Evolutionary conservation across 2,329 filamentous ascomycete species (phyloP).

Genomic region (Stagonosporopsis cucurbitacearum): DNA sequence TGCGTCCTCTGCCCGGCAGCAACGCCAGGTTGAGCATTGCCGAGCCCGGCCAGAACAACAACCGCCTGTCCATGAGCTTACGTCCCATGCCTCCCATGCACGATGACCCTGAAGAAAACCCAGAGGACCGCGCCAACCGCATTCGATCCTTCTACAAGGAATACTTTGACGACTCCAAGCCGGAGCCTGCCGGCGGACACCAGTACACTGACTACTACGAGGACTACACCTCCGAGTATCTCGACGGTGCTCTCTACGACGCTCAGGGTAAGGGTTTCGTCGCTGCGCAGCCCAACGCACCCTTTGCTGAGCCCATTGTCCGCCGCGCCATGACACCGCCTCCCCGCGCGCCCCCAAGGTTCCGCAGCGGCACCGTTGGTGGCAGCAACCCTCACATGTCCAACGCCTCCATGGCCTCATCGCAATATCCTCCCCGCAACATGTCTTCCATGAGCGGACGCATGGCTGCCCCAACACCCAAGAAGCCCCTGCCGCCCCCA

Average conservation of each 20-base stretch:
- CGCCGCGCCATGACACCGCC: conserved; percentile 97
- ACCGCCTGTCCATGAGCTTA: conserved; percentile 66
- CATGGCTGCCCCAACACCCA: conserved; percentile 48
- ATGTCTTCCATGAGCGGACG: conserved; percentile 52
- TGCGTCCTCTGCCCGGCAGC: conserved; percentile 28
- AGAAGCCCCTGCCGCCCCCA: conserved; percentile 73
- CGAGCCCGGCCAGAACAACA: conserved; percentile 48
- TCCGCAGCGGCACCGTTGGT: conserved; percentile 44
- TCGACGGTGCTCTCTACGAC: conserved; percentile 63
- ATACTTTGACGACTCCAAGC: conserved; percentile 89
- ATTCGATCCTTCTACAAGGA: conserved; percentile 99
- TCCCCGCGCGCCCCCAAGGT: conserved; percentile 69
- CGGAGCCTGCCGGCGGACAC: conserved; percentile 45
- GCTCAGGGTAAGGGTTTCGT: conserved; percentile 71
- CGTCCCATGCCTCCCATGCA: conserved; percentile 77
- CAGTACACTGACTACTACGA: conserved; percentile 68
- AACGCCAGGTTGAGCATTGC: conserved; percentile 39
- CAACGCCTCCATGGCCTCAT: conserved; percentile 57
- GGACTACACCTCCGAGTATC: conserved; percentile 74
- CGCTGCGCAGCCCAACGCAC: conserved; percentile 53
- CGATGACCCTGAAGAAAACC: conserved; percentile 85
- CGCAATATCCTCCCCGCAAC: conserved; percentile 48
- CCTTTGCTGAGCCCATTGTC: conserved; percentile 83
- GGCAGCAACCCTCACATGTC: conserved; percentile 53
- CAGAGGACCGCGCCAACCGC: conserved; percentile 91